A percentile compares a stretch with the other conserved stretches of the same genome.
Conservation (phyloP, 306 rosid genomes). For the Ormosia semicastrata region DNA sequence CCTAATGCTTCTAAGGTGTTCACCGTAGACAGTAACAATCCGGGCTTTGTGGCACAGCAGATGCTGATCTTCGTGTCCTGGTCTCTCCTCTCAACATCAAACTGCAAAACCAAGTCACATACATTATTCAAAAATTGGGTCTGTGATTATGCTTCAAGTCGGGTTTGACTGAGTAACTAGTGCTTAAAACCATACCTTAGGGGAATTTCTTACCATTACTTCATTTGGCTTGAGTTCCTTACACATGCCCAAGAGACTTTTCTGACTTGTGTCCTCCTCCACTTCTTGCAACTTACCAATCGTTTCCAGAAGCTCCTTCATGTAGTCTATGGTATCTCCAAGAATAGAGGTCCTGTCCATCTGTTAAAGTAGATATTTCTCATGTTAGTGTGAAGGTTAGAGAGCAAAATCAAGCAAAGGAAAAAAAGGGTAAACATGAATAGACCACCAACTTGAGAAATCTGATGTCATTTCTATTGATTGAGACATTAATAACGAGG, state of each 20-base stretch:
- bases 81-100: conserved; percentile 84
- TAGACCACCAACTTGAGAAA: not conserved
- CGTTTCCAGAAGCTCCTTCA: conserved; percentile 93
- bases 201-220: conserved; percentile 73
- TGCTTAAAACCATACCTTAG: conserved; percentile 59
- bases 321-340: conserved; percentile 94
- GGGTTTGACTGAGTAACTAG: not conserved
- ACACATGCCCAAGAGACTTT: conserved; percentile 49
- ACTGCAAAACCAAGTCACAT: conserved; percentile 45
- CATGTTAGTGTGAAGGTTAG: conserved; percentile 17
- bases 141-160: not conserved
- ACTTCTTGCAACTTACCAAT: conserved; percentile 70
- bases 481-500: not conserved
- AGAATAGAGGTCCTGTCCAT: conserved; percentile 99
- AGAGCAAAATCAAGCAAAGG: not conserved
- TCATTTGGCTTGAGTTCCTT: conserved; percentile 73
- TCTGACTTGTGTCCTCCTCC: conserved; percentile 50
- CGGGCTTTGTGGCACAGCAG: conserved; percentile 83
- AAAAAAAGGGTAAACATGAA: conserved; percentile 9
- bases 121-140: not conserved
- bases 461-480: not conserved
- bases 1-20: conserved; percentile 83
- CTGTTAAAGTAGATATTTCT: conserved; percentile 34
- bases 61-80: conserved; percentile 71
- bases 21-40: conserved; percentile 82